Evolutionary conservation across 306 rosid genomes (phyloP), one percentile per base, ranked within the genome.

Genomic region (Clitoria ternatea): DNA sequence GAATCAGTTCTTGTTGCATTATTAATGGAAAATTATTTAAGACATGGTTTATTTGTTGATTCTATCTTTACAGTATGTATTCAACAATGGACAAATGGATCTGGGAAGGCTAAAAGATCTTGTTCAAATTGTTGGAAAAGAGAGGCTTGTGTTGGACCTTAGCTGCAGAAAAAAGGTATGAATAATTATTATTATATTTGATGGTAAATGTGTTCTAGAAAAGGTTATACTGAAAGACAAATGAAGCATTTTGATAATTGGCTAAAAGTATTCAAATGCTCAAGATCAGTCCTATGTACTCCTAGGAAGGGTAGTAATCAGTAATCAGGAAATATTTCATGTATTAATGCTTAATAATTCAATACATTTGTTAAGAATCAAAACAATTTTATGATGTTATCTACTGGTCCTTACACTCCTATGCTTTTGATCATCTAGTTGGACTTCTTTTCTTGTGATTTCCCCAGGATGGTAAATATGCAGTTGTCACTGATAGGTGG

Each of bases 401-500:
- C 12, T 66, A 40, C 42, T 22, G 2, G 26, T 47, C 68, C 36
- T 44, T 18, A 59, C 8, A 44, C 48, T 67, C 35, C 14, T 52
- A 19, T 66, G 43, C 17, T 23, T 72, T 65, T 57, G 14, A 32
- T 57, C 22, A 52, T 74, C 15, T 22, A 26, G 66, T 55, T 47
- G 77, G 12, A 49, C 11, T 35, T 33, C 36, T 42, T 54, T 78
- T 61, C 76, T 50, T 53, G 37, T 26, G 33, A 50, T 54, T 72
- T 80, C 69, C 72, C 68, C 82, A 90, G 97, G 97, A 84, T 29
- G 90, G 86, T 83, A 84, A 79, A 86, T 90, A 90, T 65, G 95
- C 92, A 76, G 85, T 94, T 70, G 98, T 94, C 71, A 94, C 95
- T 6, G 96, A 94, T 73, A 85, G 97, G 81, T 94, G 98, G 95